Evolutionary conservation across 495 filamentous ascomycete species (phyloP), one percentile per base, ranked within the genome.

Genomic region (Neurospora sp.): DNA sequence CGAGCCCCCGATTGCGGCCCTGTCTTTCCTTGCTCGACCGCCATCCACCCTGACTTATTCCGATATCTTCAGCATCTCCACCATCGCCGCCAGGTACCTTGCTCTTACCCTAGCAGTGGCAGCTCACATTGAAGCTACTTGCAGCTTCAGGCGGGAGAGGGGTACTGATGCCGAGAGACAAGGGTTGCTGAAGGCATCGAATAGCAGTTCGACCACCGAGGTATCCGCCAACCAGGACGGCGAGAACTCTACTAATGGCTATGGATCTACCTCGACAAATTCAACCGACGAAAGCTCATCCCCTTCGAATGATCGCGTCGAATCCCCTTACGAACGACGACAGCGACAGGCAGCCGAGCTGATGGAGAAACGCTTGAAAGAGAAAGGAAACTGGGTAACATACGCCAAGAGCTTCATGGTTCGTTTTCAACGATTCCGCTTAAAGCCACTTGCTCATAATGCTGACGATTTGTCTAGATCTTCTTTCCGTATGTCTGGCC

Each of bases 401-500:
- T 91, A 91, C 74, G 85, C 85, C 35, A 90, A 88, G 75, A 87
- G 87, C 70, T 91, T 89, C 76, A 71, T 84, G 74, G 87, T 89
- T 79, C 76, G 86, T 73, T 77, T 35, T 37, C 37, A 48, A 12
- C 39, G 16, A 38, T 12, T 37, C 27, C 38, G 69, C n/a, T 53
- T 16, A n/a, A 37, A 37, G 59, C 27, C 20, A 20, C 22, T 9
- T 27, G 65, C 0, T 12, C 27, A 27, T 18, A 14, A 69, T 31
- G 44, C 71, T 76, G 35, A 77, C 40, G 12, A 44, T 41, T 68
- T 4, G 1, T 45, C 1, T 74, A 87, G 84, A 82, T 91, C 41
- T 89, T 92, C 78, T 83, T 91, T 59, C 89, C 89, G 8, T 88
- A 89, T 76, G 81, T 92, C 31, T 91, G 89, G 89, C 90, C 91